These are phyloP conservation scores for Solanum paucissectum DNA, from an alignment of 257 asterid genomes.

Conservation along the genomic window DNA sequence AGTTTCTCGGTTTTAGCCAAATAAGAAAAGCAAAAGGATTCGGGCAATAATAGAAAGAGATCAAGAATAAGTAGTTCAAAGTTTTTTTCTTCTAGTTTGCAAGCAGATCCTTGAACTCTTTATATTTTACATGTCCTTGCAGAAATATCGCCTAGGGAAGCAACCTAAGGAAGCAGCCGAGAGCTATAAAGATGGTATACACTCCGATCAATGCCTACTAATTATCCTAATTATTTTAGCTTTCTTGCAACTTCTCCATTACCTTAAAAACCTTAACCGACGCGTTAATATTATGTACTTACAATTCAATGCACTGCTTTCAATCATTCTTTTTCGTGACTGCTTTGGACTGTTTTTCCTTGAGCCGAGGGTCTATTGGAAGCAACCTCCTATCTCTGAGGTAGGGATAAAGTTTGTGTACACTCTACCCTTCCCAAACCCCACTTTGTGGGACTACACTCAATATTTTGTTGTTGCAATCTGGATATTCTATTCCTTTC, in stretches of 20 bases:
- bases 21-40: neutral
- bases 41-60: neutral
- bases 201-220: neutral
- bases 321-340: neutral
- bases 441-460: neutral
- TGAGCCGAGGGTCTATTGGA: neutral
- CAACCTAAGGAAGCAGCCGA: conserved; percentile 69
- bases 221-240: neutral
- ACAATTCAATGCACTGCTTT: neutral
- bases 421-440: neutral
- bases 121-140: conserved; percentile 11
- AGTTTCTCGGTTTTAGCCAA: neutral
- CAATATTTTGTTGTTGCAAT: neutral
- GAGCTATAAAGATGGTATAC: conserved; percentile 74
- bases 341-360: neutral
- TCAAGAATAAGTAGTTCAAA: neutral
- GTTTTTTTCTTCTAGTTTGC: neutral
- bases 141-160: conserved; percentile 90
- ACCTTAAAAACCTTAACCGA: neutral
- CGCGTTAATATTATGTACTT: neutral
- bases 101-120: neutral
- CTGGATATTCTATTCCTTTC: neutral
- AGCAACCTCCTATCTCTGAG: neutral
- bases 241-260: neutral
- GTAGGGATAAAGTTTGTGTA: neutral